Evolutionary conservation across 495 filamentous ascomycete genomes (phyloP).

Genomic region (Xylaria venustula): DNA sequence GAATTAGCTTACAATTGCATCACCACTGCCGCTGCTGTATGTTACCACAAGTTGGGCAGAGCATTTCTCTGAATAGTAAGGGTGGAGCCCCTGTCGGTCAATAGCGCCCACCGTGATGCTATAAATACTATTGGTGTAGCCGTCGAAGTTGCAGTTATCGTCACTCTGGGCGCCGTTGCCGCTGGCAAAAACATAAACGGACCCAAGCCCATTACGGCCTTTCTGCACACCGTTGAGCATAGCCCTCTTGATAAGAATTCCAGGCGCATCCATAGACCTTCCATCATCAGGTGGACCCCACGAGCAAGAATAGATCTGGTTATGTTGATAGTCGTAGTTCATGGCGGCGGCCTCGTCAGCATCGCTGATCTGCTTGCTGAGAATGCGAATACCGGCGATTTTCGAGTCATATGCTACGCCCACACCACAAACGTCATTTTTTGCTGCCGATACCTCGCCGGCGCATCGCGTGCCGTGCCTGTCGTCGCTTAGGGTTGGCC

Average conservation of each 20-base stretch:
- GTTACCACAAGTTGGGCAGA: slow-evolving; percentile 94
- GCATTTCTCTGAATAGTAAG: slow-evolving; percentile 93
- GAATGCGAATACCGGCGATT: slow-evolving; percentile 85
- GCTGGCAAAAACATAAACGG: slow-evolving; percentile 94
- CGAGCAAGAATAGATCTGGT: slow-evolving; percentile 97
- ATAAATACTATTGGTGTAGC: slow-evolving; percentile 99
- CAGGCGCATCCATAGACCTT: slow-evolving; percentile 87
- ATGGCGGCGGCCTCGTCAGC: slow-evolving; percentile 88
- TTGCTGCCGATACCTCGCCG: slow-evolving; percentile 87
- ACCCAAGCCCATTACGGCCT: slow-evolving; percentile 79
- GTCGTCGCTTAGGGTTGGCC: slow-evolving; percentile 76
- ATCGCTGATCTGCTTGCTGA: slow-evolving; percentile 87
- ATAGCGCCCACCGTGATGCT: slow-evolving; percentile 95
- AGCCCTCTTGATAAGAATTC: slow-evolving; percentile 80
- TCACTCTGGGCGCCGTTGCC: slow-evolving; percentile 86
- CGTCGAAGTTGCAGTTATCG: slow-evolving; percentile 99
- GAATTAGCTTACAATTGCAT: slow-evolving; percentile 64
- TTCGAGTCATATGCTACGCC: slow-evolving; percentile 92
- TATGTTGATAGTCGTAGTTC: slow-evolving; percentile 87
- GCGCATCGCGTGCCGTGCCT: slow-evolving; percentile 91
- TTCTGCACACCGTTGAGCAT: slow-evolving; percentile 92
- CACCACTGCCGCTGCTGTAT: slow-evolving; percentile 86
- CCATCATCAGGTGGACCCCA: slow-evolving; percentile 97
- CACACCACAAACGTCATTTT: slow-evolving; percentile 91
- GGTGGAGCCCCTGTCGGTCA: slow-evolving; percentile 79